Percentiles rank a stretch among this genome's conserved stretches.
Evolutionary conservation across 2,329 filamentous ascomycete genomes (phyloP).

Genomic region (Nannizziopsis arthrosporioides): DNA sequence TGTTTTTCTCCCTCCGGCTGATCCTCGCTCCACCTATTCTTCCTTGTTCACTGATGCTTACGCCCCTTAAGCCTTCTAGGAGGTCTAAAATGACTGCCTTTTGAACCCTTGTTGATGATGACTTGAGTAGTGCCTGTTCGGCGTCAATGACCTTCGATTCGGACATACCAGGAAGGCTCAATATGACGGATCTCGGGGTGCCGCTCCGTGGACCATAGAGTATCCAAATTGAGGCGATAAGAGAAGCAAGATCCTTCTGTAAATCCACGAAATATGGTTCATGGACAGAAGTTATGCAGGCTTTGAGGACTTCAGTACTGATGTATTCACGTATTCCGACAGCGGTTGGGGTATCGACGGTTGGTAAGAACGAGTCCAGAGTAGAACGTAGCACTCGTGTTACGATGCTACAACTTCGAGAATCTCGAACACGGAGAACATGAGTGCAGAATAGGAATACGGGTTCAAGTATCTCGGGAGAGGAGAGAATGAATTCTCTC

Average conservation of each 20-base stretch:
- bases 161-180: conserved; percentile 66
- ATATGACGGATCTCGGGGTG: conserved; percentile 64
- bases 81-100: conserved; percentile 72
- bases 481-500: conserved; percentile 69
- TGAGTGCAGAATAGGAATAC: conserved; percentile 87
- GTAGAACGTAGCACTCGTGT: conserved; percentile 77
- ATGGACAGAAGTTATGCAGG: conserved; percentile 79
- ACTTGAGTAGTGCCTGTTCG: conserved; percentile 45
- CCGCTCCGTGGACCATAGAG: conserved; percentile 58
- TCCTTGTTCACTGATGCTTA: conserved; percentile 87
- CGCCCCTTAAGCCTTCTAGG: conserved; percentile 72
- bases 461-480: conserved; percentile 68
- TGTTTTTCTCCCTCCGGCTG: conserved; percentile 34
- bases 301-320: conserved; percentile 74
- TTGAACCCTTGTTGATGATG: conserved; percentile 59
- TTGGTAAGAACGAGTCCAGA: conserved; percentile 59
- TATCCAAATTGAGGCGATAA: conserved; percentile 76
- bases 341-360: conserved; percentile 40
- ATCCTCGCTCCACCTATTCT: conserved; percentile 49
- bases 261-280: conserved; percentile 95
- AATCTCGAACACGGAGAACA: conserved; percentile 78
- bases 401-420: conserved; percentile 73
- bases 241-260: conserved; percentile 76
- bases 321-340: conserved; percentile 77
- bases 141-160: conserved; percentile 55